Evolutionary conservation across 2,329 filamentous ascomycete species (phyloP), one percentile per base, ranked within the genome.

Genomic region (Penicillium sp.): DNA sequence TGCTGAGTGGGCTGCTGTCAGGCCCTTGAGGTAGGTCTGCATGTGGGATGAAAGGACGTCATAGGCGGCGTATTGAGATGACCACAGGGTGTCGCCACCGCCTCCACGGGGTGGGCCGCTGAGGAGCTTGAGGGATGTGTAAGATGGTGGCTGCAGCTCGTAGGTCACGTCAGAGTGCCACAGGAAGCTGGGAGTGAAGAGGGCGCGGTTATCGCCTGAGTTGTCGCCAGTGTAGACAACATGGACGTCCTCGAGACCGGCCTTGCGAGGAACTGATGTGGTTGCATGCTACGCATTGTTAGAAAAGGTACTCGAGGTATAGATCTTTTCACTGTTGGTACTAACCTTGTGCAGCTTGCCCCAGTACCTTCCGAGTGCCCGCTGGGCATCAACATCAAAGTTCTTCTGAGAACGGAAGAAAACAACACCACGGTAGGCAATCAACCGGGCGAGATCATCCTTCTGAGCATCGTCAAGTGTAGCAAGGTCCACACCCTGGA

Each of bases 91-190:
- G 58, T 83, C 81, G 34, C 81, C 81, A 21, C 82, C 82, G 10
- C 79, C 82, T 24, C 82, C 82, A 6, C 75, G 73, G 6, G 81
- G 79, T 34, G 82, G 82, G 1, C 80, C 80, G 1, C 75, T 74
- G 7, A 84, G 73, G 3, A 84, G 68, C 62, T 82, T 83, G 18
- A 84, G 71, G 2, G 77, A 80, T 9, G 81, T 84, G 65, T 83
- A 84, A 2, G 81, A 83, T 8, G 81, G 81, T 16, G 82, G 81
- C 65, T 83, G 81, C 7, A 81, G 61, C 64, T 84, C 82, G 48
- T 83, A 84, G 0, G 82, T 83, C 11, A 83, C 80, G 61, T 82
- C 80, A 22, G 78, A 79, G 60, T 82, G 79, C 80, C 80, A 82
- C 8, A 83, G 67, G 60, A 83, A 83, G 9, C 77, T 78, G 0